Percentiles rank a stretch among this genome's conserved stretches.
These are phyloP conservation scores for Mucor piriformis DNA, from an alignment of 371 early-diverging fungal genomes.

Conservation along the genomic window DNA sequence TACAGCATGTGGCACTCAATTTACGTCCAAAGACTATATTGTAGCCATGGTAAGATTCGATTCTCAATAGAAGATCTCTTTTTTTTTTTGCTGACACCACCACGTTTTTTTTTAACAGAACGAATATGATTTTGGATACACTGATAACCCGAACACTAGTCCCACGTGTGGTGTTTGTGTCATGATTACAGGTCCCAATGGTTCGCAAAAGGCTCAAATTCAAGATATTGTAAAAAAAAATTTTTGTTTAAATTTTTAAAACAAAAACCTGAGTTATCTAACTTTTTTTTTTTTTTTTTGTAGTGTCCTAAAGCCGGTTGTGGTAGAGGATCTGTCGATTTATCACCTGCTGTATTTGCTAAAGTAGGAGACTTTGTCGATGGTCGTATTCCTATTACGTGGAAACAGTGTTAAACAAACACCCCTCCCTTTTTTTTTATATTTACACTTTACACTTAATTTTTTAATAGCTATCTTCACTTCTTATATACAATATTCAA, in stretches of 20 bases:
- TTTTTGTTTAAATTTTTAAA: not conserved
- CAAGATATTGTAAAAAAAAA: constrained; percentile 43
- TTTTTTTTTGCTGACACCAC: not conserved
- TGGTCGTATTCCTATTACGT: constrained; percentile 45
- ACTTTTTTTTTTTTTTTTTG: not conserved
- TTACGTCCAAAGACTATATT: constrained; percentile 42
- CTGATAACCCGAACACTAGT: constrained; percentile 45
- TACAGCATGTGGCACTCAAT: constrained; percentile 43
- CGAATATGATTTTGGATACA: constrained; percentile 41
- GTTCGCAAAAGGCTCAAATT: constrained; percentile 42
- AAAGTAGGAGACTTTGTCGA: constrained; percentile 35
- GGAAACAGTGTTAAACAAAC: constrained; percentile 47
- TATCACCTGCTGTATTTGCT: constrained; percentile 47
- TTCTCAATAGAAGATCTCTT: not conserved
- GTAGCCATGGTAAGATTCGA: constrained; percentile 40
- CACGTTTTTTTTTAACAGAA: constrained; percentile 27
- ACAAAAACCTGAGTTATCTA: not conserved
- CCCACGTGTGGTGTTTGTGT: constrained; percentile 52
- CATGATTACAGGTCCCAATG: constrained; percentile 39
- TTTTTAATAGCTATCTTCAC: too few relatives aligned
- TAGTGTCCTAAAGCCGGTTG: constrained; percentile 45
- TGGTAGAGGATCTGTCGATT: constrained; percentile 46
- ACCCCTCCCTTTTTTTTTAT: too few relatives aligned
- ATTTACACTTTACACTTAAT: too few relatives aligned
- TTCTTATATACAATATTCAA: too few relatives aligned